Percentiles rank a stretch among this genome's conserved stretches.
These are phyloP conservation scores for Tagetes patula DNA, from an alignment of 129 eudicot species.

Conservation along the genomic window DNA sequence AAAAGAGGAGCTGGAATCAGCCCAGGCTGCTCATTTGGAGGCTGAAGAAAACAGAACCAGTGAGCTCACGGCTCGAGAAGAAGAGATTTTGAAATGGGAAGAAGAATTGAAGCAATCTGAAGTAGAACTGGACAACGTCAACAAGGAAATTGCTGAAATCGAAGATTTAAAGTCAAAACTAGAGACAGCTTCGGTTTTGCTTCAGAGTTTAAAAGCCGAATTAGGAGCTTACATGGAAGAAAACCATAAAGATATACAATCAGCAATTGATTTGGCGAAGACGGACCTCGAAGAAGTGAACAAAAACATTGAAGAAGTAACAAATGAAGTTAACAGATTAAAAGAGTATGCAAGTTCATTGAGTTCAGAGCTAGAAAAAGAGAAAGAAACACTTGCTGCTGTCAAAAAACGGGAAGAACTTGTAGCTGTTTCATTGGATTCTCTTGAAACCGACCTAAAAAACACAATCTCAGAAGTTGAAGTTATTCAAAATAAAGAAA, in stretches of 20 bases:
- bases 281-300: constrained; percentile 68
- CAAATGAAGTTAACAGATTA: constrained; percentile 46
- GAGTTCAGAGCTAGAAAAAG: constrained; percentile 59
- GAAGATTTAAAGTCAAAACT: constrained; percentile 57
- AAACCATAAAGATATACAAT: constrained; percentile 48
- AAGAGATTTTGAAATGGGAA: constrained; percentile 56
- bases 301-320: constrained; percentile 49
- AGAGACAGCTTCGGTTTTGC: constrained; percentile 50
- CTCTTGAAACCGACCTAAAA: constrained; percentile 62
- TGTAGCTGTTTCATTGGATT: constrained; percentile 59
- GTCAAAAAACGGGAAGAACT: constrained; percentile 62
- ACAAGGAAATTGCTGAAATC: constrained; percentile 38
- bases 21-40: constrained; percentile 81
- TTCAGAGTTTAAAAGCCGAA: constrained; percentile 54
- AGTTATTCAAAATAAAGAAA: constrained; percentile 48
- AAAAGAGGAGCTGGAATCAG: constrained; percentile 72
- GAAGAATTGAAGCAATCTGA: constrained; percentile 62
- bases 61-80: constrained; percentile 56
- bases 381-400: constrained; percentile 45
- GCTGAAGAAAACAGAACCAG: constrained; percentile 79
- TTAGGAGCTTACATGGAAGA: constrained; percentile 79
- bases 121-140: constrained; percentile 57
- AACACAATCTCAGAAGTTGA: constrained; percentile 47
- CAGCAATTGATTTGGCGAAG: constrained; percentile 45
- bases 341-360: constrained; percentile 54